A percentile compares a stretch with the other conserved stretches of the same genome.
phyloP scores from a whole-genome alignment of 176 grass and related monocot genomes.

The Eleusine coracana region DNA sequence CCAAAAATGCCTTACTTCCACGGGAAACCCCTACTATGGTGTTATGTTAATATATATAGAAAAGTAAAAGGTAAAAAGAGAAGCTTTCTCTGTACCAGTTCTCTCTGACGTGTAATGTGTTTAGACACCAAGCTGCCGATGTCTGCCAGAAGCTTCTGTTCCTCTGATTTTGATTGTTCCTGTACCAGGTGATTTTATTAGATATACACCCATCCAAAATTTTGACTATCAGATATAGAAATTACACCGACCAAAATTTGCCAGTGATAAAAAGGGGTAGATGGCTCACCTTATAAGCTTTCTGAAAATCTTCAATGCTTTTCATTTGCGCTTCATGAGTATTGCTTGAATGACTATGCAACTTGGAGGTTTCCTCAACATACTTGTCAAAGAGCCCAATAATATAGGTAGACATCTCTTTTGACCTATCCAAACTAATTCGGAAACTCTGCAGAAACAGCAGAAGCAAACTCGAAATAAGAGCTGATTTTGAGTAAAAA shows the following conservation, averaged over 20 bases:
- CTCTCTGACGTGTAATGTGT: conserved; percentile 81
- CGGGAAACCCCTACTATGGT: no score
- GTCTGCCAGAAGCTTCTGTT: conserved; percentile 76
- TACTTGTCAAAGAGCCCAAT: conserved; percentile 69
- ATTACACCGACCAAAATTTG: neutral
- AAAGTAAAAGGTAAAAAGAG: no score
- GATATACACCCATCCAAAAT: neutral
- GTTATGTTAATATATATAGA: no score
- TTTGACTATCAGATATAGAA: conserved; percentile 19
- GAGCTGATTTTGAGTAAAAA: conserved; percentile 20
- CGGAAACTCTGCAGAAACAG: conserved; percentile 64
- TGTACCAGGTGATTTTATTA: conserved; percentile 41
- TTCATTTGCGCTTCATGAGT: conserved; percentile 73
- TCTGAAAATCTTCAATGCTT: conserved; percentile 85
- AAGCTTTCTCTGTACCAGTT: conserved; percentile 42
- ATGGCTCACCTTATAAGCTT: conserved; percentile 72
- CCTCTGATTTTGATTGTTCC: conserved; percentile 88
- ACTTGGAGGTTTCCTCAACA: conserved; percentile 53
- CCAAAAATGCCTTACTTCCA: no score
- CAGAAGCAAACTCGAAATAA: conserved; percentile 24
- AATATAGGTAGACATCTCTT: conserved; percentile 69
- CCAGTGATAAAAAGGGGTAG: neutral
- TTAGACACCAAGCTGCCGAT: conserved; percentile 80
- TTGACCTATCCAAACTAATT: conserved; percentile 64
- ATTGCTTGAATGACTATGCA: conserved; percentile 62